A percentile compares a stretch with the other conserved stretches of the same genome.
Evolutionary conservation across 108 stramenopile genomes (phyloP).

Genomic region (Hondaea fermentalgiana): DNA sequence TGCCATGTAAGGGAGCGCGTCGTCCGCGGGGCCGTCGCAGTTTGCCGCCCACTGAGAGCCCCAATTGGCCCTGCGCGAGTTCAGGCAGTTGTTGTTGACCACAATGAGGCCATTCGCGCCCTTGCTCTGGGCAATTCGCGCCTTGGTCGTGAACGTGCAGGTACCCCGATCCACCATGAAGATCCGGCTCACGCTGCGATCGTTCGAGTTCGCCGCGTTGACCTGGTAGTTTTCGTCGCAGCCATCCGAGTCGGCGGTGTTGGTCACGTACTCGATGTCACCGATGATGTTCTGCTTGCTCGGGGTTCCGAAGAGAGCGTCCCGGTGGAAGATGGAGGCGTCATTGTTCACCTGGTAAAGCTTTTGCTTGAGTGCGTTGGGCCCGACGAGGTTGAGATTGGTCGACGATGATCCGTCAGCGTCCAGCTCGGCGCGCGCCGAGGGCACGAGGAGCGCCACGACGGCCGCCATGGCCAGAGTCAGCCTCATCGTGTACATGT

Average conservation of each 20-base stretch:
- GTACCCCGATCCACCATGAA: background rate
- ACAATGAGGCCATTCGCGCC: conserved; percentile 1
- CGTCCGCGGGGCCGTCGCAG: background rate
- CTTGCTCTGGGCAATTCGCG: background rate
- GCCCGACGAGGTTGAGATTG: background rate
- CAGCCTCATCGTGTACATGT: too few species aligned
- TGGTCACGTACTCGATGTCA: background rate
- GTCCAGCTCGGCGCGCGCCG: too few species aligned
- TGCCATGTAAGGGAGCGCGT: background rate
- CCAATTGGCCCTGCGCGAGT: background rate
- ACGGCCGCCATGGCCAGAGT: too few species aligned
- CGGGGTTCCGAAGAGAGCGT: conserved; percentile 4
- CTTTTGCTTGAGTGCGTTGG: background rate
- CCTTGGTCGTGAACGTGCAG: background rate
- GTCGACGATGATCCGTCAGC: background rate
- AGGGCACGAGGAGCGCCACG: too few species aligned
- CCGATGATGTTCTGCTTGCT: conserved; percentile 11
- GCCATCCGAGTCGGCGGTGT: background rate
- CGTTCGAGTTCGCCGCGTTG: background rate
- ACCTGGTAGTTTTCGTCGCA: background rate
- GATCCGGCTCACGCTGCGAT: background rate
- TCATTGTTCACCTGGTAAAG: background rate
- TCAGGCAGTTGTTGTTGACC: background rate
- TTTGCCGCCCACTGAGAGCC: background rate
- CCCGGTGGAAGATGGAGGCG: background rate